phyloP scores from a whole-genome alignment of 108 stramenopile genomes.

The Licmophora abbreviata region DNA sequence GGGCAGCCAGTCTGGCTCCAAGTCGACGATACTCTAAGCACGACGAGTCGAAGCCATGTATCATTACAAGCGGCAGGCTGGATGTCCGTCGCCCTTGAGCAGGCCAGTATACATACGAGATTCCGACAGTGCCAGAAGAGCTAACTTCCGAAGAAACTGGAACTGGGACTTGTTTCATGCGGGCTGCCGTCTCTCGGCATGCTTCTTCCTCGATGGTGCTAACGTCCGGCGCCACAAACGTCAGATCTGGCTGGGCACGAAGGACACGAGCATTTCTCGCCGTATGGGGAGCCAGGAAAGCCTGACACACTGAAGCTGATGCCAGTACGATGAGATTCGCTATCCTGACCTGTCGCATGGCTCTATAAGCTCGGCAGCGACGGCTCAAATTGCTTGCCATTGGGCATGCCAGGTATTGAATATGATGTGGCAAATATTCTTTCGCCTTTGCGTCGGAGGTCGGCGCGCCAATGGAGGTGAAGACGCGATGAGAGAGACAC shows the following conservation, averaged over 20 bases:
- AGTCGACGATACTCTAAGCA: slow-evolving; percentile 80
- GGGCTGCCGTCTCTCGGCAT: slow-evolving; percentile 50
- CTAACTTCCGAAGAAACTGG: slow-evolving; percentile 53
- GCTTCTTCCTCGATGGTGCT: slow-evolving; percentile 38
- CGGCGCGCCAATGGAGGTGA: no score
- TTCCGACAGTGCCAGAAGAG: slow-evolving; percentile 47
- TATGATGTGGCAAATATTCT: no score
- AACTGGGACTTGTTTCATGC: slow-evolving; percentile 60
- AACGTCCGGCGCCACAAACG: slow-evolving; percentile 50
- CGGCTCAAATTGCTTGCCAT: no score
- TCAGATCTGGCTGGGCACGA: slow-evolving; percentile 18
- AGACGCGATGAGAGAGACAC: no score
- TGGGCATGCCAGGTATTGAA: no score
- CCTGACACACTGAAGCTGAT: no score
- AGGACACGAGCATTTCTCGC: no score
- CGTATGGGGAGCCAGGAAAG: no score
- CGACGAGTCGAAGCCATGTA: slow-evolving; percentile 93
- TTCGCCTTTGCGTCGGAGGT: no score
- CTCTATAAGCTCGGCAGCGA: no score
- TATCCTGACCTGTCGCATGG: no score
- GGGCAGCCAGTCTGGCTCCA: slow-evolving; percentile 56
- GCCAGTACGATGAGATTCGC: no score
- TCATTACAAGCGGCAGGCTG: slow-evolving; percentile 37
- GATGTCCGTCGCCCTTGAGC: slow-evolving; percentile 7
- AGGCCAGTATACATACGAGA: slow-evolving; percentile 69